Conservation (phyloP, 106 monocot species). For the Allium sativum region DNA sequence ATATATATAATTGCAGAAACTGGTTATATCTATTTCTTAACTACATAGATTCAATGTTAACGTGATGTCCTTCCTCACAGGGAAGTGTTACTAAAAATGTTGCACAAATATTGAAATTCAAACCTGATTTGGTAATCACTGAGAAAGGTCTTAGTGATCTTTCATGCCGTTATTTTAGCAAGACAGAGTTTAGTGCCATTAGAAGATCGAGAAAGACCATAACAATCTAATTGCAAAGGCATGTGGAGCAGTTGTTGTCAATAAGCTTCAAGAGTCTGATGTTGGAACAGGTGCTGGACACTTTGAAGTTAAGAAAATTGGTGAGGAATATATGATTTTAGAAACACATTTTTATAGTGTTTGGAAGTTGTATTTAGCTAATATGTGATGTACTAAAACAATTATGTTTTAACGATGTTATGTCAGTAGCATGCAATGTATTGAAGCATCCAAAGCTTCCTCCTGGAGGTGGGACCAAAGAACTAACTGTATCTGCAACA, state of each 20-base stretch:
- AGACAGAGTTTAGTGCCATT: conserved; percentile 88
- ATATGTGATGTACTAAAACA: no score
- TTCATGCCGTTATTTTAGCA: conserved; percentile 82
- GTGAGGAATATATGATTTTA: conserved; percentile 46
- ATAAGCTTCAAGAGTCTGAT: conserved; percentile 92
- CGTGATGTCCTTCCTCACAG: conserved; percentile 20
- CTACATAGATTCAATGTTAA: not conserved
- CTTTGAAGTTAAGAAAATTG: conserved; percentile 93
- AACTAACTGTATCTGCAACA: conserved; percentile 82
- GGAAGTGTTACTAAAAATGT: conserved; percentile 83
- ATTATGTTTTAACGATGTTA: conserved; percentile 48
- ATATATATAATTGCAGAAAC: no score
- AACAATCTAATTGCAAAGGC: conserved; percentile 91
- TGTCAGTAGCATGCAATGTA: conserved; percentile 87
- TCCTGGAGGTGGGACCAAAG: conserved; percentile 88
- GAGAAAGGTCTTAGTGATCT: conserved; percentile 98
- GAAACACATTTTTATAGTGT: no score
- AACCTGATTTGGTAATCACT: conserved; percentile 85
- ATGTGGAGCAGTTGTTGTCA: conserved; percentile 89
- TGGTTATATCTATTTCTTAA: no score
- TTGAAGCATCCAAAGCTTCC: conserved; percentile 95
- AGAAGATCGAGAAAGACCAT: conserved; percentile 73
- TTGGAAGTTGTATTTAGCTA: no score
- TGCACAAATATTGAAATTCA: conserved; percentile 76
- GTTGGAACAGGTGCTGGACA: conserved; percentile 87